Evolutionary conservation across 305 asterid genomes (phyloP), one percentile per base, ranked within the genome.

Genomic region (Fraxinus xanthoxyloides): DNA sequence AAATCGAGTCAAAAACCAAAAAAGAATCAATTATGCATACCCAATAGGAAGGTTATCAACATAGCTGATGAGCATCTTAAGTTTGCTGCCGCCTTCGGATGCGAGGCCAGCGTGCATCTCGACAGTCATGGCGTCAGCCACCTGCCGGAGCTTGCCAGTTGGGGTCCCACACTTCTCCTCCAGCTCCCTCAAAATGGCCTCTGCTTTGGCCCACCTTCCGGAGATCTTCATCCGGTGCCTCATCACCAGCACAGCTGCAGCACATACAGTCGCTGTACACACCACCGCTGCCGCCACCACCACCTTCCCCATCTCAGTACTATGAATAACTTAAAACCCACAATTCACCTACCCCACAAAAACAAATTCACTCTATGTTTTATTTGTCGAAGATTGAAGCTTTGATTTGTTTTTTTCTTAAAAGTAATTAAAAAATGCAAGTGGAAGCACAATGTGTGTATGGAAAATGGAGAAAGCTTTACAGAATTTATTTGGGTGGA

Each of bases 81-180:
- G 94, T 82, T 91, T 92, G 80, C 95, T 93, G 32, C 94, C 94
- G 38, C 94, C 95, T 43, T 93, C 95, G n/a, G 97, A 93, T 7
- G 92, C 94, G 82, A 93, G 87, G 1, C 98, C 97, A 38, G 95
- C 93, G 79, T 92, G 94, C 98, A 93, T 93, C 86, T 93, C 98
- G 23, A 90, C 95, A 19, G 89, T 89, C 94, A 93, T 91, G 43
- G 98, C 97, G 34, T 92, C 98, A 21, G 94, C 95, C n/a, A 92
- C 84, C 84, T 93, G 97, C 80, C 59, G 85, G 84, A 93, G 88
- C 82, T 88, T 93, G 10, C 59, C 73, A 73, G 89, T 90, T 0
- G 91, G 92, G 23, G 95, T 88, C 73, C 79, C 92, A 77, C 98
- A 92, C 76, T 90, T 92, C 84, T 89, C 95, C 77, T 88, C 95